Percentiles rank a stretch among this genome's conserved stretches.
These are phyloP conservation scores for Breviolum minutum DNA, from an alignment of 73 alveolate species.

Conservation along the genomic window DNA sequence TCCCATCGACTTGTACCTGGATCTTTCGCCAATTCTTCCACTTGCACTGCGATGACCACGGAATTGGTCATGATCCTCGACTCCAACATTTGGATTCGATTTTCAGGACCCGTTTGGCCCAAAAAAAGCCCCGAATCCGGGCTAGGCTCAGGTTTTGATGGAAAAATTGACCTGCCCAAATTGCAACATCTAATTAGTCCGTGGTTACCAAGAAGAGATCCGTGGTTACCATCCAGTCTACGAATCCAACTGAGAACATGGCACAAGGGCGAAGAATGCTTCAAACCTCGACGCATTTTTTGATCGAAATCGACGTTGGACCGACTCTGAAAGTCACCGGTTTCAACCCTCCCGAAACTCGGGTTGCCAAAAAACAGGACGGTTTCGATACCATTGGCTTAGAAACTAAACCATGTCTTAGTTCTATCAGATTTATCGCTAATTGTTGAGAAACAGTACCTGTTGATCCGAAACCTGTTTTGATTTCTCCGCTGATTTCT, in stretches of 20 bases:
- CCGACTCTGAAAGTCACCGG: not conserved
- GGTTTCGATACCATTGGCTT: not conserved
- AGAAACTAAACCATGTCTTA: not conserved
- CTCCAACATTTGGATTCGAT: no score
- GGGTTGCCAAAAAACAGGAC: not conserved
- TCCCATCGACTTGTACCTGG: constrained; percentile 1
- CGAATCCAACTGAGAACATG: not conserved
- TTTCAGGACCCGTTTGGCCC: no score
- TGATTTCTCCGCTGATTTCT: not conserved
- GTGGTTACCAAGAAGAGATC: no score
- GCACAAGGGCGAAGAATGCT: constrained; percentile 71
- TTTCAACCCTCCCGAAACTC: not conserved
- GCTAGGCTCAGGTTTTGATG: no score
- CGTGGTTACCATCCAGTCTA: no score
- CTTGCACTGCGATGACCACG: constrained; percentile 53
- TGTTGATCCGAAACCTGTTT: not conserved
- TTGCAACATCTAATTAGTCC: no score
- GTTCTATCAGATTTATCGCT: not conserved
- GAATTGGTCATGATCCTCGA: constrained; percentile 73
- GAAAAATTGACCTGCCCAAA: no score
- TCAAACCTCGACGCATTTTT: constrained; percentile 18
- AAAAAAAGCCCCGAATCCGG: no score
- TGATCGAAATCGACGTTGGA: not conserved
- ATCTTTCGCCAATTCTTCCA: constrained; percentile 30
- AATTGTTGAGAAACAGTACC: not conserved